Base-by-base conservation (phyloP, 441 rosid species). In the Cnidoscolus chayamansa region DNA sequence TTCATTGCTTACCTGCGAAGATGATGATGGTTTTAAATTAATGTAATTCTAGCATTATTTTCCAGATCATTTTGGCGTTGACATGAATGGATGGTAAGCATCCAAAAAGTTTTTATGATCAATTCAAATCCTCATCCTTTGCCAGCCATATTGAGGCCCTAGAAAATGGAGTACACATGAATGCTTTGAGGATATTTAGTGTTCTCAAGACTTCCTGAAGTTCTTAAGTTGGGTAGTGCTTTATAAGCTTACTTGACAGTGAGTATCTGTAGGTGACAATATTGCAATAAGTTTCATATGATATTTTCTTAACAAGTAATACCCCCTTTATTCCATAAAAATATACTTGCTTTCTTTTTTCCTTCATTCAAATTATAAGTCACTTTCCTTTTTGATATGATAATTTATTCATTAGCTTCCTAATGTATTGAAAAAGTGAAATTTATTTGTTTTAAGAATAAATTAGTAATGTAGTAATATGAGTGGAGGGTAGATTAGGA, bases 61-160 rank as follows among this genome's bases (percentile, higher is more conserved):
- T 55, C 61, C 54, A 17, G 15, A 9, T 2, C 37, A 40, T 35
- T 57, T 69, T 40, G 72, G 30, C 65, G 57, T 9, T 57, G 65
- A 58, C 20, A 69, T 57, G 72, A 19, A 68, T 56, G 37, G 37
- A 19, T 68, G 37, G 17, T 5, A 40, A 47, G 30, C 65, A 45
- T 31, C 30, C 49, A 55, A 53, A 72, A 64, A 40, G 25, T 53
- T 72, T 19, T 62, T 53, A 17, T 32, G 11, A 32, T 17, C 54
- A 20, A 25, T 72, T 65, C 16, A 43, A 56, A 25, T 16, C 25
- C 11, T 59, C 2, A 59, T 65, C 17, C 43, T 17, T 73, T 73
- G 58, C 32, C 15, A 7, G 4, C 15, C 45, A 72, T 64, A 47
- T 0, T 56, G 51, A 40, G 62, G 45, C 63, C 37, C 17, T 25